phyloP scores from a whole-genome alignment of 1,284 basidiomycete genomes.

The Leccinum variabile region DNA sequence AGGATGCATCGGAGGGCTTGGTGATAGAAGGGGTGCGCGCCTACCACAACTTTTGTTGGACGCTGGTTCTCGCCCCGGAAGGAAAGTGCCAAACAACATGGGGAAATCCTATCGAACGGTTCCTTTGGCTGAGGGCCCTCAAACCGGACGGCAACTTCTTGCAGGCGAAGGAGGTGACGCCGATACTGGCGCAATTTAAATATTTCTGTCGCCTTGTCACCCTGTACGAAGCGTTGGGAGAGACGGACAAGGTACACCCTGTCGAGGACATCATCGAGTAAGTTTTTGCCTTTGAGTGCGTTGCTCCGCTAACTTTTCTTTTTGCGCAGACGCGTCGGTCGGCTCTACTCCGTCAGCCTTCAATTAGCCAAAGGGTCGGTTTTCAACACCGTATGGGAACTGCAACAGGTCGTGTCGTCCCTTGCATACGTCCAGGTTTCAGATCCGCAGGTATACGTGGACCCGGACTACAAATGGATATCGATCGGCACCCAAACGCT shows the following conservation, averaged over 20 bases:
- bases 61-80: not conserved
- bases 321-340: not conserved
- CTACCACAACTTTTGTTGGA: slow-evolving; percentile 15
- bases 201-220: slow-evolving; percentile 9
- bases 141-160: slow-evolving; percentile 3
- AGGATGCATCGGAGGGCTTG: not conserved
- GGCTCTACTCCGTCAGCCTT: not conserved
- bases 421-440: slow-evolving; percentile 1
- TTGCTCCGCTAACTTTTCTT: not conserved
- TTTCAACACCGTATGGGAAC: slow-evolving; percentile 15
- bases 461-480: not conserved
- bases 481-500: slow-evolving; percentile 7
- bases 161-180: slow-evolving; percentile 2
- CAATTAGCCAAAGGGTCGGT: not conserved
- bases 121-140: slow-evolving; percentile 15
- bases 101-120: slow-evolving; percentile 1
- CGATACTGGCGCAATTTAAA: slow-evolving; percentile 9
- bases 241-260: not conserved
- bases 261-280: not conserved
- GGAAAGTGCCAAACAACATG: not conserved
- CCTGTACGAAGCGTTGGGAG: not conserved
- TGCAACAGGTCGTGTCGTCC: slow-evolving; percentile 3
- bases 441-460: slow-evolving; percentile 7
- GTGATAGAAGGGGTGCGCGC: not conserved
- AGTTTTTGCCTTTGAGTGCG: not conserved